A percentile compares a stretch with the other conserved stretches of the same genome.
phyloP scores from a whole-genome alignment of 2,329 filamentous ascomycete species.

The Zarea fungicola region DNA sequence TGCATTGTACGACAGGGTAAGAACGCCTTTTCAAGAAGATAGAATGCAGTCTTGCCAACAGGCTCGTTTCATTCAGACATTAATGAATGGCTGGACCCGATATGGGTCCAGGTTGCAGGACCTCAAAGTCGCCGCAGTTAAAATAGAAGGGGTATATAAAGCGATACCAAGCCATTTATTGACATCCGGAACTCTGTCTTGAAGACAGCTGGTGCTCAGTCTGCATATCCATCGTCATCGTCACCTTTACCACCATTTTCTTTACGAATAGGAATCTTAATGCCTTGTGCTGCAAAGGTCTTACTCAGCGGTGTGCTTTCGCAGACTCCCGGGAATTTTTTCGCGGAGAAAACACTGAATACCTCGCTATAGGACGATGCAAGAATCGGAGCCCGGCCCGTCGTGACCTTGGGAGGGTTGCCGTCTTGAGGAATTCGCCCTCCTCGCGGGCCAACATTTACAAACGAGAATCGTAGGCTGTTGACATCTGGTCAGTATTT shows the following conservation, averaged over 20 bases:
- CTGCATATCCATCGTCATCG: constrained; percentile 45
- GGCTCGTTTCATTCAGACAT: too few species aligned
- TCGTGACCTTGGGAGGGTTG: constrained; percentile 53
- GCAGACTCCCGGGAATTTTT: constrained; percentile 97
- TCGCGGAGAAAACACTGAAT: constrained; percentile 93
- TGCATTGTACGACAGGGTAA: too few species aligned
- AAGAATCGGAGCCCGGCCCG: constrained; percentile 72
- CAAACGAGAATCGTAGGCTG: constrained; percentile 67
- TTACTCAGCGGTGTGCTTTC: constrained; percentile 90
- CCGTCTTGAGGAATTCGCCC: constrained; percentile 32
- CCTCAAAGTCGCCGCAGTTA: too few species aligned
- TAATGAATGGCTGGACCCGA: too few species aligned
- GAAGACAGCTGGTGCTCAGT: too few species aligned
- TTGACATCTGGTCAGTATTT: not conserved
- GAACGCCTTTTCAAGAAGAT: too few species aligned
- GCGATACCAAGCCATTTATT: too few species aligned
- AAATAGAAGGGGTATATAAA: too few species aligned
- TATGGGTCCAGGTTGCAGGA: too few species aligned
- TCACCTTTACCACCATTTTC: constrained; percentile 58
- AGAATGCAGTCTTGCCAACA: too few species aligned
- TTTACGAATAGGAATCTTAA: constrained; percentile 94
- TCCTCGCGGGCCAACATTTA: constrained; percentile 65
- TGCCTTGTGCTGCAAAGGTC: constrained; percentile 86
- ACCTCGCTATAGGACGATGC: constrained; percentile 80
- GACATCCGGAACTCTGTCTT: too few species aligned